Evolutionary conservation across 2,329 filamentous ascomycete species (phyloP), one percentile per base, ranked within the genome.

Genomic region (Aspergillus novofumigatus): DNA sequence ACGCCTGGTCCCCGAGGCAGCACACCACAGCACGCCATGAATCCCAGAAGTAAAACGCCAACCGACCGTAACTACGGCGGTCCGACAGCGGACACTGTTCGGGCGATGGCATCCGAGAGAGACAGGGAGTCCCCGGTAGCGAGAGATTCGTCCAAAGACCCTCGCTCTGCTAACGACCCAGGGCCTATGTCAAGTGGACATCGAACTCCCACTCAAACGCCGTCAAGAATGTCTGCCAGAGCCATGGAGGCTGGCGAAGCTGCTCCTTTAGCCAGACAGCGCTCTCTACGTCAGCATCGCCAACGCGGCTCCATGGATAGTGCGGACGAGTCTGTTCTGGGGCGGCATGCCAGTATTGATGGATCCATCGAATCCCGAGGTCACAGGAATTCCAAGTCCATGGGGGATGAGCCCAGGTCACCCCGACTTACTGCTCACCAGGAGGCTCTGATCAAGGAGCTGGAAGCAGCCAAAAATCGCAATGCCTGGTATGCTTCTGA

Each of bases 401-500:
- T 76, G 14, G 69, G 63, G 10, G 77, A 79, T 32, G 77, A 78
- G 58, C 77, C 77, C 38, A 71, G 73, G 14, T 79, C 77, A 8
- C 77, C 77, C 10, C 73, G 74, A 42, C 61, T 80, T 42, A 78
- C 73, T 3, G 69, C 77, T 65, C 63, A 80, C 52, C 78, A 80
- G 60, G 85, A 83, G 61, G 86, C 89, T 0, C 74, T 97, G 11
- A 80, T 91, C 14, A 93, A 94, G 70, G 94, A 99, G 70, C 81
- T 99, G 2, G 93, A 99, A 70, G 82, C 86, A 8, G 83, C 88
- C 3, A 90, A 91, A 67, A 94, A 89, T 68, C 86, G 90, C 52
- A 97, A 96, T 75, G 93, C 93, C 0, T 99, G 94, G 94, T 97
- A 96, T 73, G 91, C 92, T 7, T 97, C 93, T 0, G 94, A 99